These are phyloP conservation scores for Vaccinium macrocarpon DNA, from an alignment of 148 eudicot species.

Conservation along the genomic window DNA sequence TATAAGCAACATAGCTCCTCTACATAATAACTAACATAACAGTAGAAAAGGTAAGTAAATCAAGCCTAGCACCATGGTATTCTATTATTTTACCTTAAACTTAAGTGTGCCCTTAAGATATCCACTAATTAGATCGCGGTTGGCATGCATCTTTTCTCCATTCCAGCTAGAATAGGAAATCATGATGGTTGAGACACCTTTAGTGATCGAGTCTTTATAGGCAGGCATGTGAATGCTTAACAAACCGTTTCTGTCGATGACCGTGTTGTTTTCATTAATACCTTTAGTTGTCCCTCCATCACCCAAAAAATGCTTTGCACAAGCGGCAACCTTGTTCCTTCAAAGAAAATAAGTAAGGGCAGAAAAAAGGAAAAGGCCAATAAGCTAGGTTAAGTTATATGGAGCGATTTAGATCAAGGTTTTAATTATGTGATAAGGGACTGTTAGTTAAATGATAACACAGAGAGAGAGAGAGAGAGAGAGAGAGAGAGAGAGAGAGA, in stretches of 20 bases:
- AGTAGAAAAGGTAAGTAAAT: not conserved
- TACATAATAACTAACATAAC: not conserved
- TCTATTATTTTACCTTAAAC: conserved; percentile 54
- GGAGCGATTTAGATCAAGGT: not conserved
- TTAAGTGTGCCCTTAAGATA: conserved; percentile 69
- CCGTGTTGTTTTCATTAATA: conserved; percentile 62
- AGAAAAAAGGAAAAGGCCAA: not conserved
- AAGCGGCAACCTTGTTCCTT: conserved; percentile 83
- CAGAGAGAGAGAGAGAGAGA: no score
- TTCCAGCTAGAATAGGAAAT: conserved; percentile 94
- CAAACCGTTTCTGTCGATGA: conserved; percentile 52
- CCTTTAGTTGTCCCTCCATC: conserved; percentile 90
- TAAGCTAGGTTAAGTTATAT: not conserved
- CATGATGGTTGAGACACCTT: conserved; percentile 86
- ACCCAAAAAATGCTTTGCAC: conserved; percentile 89
- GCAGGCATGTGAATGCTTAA: conserved; percentile 86
- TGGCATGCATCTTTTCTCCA: conserved; percentile 81
- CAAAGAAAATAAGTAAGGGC: conserved; percentile 1
- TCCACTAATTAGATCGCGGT: conserved; percentile 56
- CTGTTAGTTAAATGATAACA: not conserved
- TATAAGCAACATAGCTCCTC: not conserved
- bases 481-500: no score
- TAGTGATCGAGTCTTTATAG: conserved; percentile 58
- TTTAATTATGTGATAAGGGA: not conserved
- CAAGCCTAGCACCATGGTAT: not conserved